Base-by-base conservation (phyloP, 2,329 filamentous ascomycete species). In the Biscogniauxia sp. region DNA sequence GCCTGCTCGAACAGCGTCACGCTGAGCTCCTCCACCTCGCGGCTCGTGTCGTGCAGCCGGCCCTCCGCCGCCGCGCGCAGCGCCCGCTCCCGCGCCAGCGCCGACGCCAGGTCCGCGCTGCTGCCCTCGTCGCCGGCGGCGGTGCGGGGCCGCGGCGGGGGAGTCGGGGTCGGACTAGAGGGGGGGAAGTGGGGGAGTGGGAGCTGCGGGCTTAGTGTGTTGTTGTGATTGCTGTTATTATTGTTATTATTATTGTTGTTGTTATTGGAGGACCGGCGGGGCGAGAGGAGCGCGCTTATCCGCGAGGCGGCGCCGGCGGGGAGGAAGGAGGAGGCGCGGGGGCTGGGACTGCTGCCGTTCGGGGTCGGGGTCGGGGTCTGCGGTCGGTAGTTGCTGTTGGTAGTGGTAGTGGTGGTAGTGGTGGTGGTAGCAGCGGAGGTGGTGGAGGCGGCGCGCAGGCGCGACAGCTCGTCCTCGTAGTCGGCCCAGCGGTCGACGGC, bases 1-100 rank as follows among this genome's bases (percentile, higher is more conserved):
- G 91, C 91, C 78, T 93, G 88, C 77, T 91, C 87, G 73, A 95
- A 95, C 57, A 95, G 78, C 55, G 83, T 84, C 20, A 85, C 88
- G 70, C 85, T 91, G 65, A 95, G 79, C 76, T 95, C 91, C 76
- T 94, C 91, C 20, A 94, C 83, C 78, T 95, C 91, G 13, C 79
- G 81, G 69, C 85, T 88, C 55, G 90, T 89, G 55, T 86, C 84
- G 64, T 81, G 82, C 20, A 92, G 78, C 63, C 85, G 83, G 55
- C 83, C 83, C 76, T 95, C 91, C 1, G 91, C 91, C 56, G 86
- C 84, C 49, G 83, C 79, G 13, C 91, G 85, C 60, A 90, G 80
- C 52, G 77, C 78, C 71, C 90, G 85, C 73, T 94, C 91, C 57
- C 84, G 82, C 53, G 81, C 81, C 51, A 94, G 79, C 6, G 87